Percentiles rank a stretch among this genome's conserved stretches.
Evolutionary conservation across 176 grass and related monocot genomes (phyloP).

Genomic region (Oryza glumipatula): DNA sequence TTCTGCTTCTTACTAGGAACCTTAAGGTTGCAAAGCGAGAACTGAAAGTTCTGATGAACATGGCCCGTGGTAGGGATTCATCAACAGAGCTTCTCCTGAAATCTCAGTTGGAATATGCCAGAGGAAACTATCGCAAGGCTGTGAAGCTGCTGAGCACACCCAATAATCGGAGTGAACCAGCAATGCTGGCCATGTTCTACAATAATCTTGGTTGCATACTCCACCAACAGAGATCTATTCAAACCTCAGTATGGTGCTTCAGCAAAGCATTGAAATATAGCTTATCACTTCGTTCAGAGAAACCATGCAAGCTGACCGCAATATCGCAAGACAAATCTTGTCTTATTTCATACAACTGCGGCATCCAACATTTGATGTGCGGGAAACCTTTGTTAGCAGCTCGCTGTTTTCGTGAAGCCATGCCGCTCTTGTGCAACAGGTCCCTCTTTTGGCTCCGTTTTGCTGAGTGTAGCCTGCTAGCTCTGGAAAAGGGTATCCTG

Average conservation of each 20-base stretch:
- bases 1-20: slow-evolving; percentile 81
- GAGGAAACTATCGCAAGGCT: slow-evolving; percentile 85
- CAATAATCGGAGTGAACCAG: slow-evolving; percentile 66
- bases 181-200: slow-evolving; percentile 67
- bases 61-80: slow-evolving; percentile 87
- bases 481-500: slow-evolving; percentile 66
- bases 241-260: slow-evolving; percentile 68
- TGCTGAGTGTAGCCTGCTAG: slow-evolving; percentile 74
- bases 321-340: slow-evolving; percentile 77
- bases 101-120: slow-evolving; percentile 89
- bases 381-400: slow-evolving; percentile 76
- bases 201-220: slow-evolving; percentile 89
- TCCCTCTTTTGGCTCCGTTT: slow-evolving; percentile 91
- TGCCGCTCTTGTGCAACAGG: slow-evolving; percentile 55
- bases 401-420: slow-evolving; percentile 69
- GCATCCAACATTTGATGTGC: slow-evolving; percentile 76
- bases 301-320: slow-evolving; percentile 57
- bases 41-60: slow-evolving; percentile 93
- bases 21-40: slow-evolving; percentile 87
- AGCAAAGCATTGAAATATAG: slow-evolving; percentile 70
- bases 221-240: slow-evolving; percentile 74
- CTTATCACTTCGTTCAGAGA: slow-evolving; percentile 58
- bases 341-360: slow-evolving; percentile 82
- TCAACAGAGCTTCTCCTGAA: slow-evolving; percentile 83
- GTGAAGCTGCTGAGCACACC: slow-evolving; percentile 78